These are phyloP conservation scores for Lentinula novae-zelandiae DNA, from an alignment of 1,284 basidiomycete species.

Conservation along the genomic window DNA sequence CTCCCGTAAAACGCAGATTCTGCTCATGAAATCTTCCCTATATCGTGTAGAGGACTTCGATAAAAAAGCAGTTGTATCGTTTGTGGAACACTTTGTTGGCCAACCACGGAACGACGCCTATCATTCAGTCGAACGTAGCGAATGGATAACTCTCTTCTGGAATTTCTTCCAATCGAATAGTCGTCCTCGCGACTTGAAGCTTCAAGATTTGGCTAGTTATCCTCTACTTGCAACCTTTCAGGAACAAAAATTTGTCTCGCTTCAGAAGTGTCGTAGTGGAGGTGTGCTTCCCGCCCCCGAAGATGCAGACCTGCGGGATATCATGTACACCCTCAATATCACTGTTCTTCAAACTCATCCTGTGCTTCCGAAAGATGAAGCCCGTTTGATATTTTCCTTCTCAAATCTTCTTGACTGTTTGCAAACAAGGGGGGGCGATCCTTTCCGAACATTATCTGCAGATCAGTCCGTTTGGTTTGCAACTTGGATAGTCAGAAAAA, in stretches of 20 bases:
- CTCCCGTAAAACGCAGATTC: not conserved
- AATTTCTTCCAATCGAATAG: not conserved
- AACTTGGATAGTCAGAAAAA: not conserved
- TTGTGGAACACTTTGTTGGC: not conserved
- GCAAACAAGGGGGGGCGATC: not conserved
- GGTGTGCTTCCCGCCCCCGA: not conserved
- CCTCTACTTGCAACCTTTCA: not conserved
- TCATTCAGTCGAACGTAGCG: not conserved
- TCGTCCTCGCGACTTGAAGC: not conserved
- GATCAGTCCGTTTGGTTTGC: not conserved
- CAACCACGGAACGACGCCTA: not conserved
- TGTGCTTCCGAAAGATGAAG: not conserved
- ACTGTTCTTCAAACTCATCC: not conserved
- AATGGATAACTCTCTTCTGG: constrained; percentile 6
- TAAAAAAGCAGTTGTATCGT: not conserved
- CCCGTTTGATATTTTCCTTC: constrained; percentile 3
- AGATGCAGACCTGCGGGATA: not conserved
- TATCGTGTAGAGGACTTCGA: not conserved
- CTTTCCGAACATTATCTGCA: not conserved
- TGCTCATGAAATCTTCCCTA: not conserved
- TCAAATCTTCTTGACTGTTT: not conserved
- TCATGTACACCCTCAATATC: not conserved
- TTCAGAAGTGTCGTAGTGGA: not conserved
- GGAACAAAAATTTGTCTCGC: not conserved
- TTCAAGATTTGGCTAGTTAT: not conserved